These are phyloP conservation scores for Geum urbanum DNA, from an alignment of 306 rosid species.

Conservation along the genomic window DNA sequence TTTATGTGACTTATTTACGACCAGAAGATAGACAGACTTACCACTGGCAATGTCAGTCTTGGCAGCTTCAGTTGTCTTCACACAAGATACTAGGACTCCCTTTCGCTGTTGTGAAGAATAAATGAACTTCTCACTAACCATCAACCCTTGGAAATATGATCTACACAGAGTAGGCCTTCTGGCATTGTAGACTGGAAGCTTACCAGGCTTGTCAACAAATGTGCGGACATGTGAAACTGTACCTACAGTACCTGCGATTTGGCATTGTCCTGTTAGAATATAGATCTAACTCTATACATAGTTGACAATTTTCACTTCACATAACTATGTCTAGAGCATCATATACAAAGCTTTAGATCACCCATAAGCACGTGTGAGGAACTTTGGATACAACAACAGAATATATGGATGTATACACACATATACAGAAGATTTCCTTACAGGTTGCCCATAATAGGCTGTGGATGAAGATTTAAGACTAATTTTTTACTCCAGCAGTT, in stretches of 20 bases:
- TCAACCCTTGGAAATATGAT: slow-evolving; percentile 39
- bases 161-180: slow-evolving; percentile 30
- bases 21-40: slow-evolving; percentile 25
- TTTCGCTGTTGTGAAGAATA: slow-evolving; percentile 39
- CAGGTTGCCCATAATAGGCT: too few relatives aligned
- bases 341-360: too few relatives aligned
- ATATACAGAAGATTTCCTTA: too few relatives aligned
- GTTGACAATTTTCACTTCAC: slow-evolving; percentile 8
- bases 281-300: slow-evolving; percentile 10
- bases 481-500: too few relatives aligned
- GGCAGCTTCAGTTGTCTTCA: slow-evolving; percentile 56
- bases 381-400: background rate
- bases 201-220: slow-evolving; percentile 52
- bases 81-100: slow-evolving; percentile 44
- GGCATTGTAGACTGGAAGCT: slow-evolving; percentile 39
- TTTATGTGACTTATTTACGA: background rate
- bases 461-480: too few relatives aligned
- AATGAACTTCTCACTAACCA: slow-evolving; percentile 39
- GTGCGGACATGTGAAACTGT: slow-evolving; percentile 46
- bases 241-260: slow-evolving; percentile 51
- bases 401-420: too few relatives aligned
- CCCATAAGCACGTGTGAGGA: background rate
- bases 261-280: slow-evolving; percentile 24
- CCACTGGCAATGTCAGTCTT: slow-evolving; percentile 54
- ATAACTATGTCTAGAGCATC: background rate